These are phyloP conservation scores for Babesia caballi DNA, from an alignment of 169 alveolate genomes.

Conservation along the genomic window DNA sequence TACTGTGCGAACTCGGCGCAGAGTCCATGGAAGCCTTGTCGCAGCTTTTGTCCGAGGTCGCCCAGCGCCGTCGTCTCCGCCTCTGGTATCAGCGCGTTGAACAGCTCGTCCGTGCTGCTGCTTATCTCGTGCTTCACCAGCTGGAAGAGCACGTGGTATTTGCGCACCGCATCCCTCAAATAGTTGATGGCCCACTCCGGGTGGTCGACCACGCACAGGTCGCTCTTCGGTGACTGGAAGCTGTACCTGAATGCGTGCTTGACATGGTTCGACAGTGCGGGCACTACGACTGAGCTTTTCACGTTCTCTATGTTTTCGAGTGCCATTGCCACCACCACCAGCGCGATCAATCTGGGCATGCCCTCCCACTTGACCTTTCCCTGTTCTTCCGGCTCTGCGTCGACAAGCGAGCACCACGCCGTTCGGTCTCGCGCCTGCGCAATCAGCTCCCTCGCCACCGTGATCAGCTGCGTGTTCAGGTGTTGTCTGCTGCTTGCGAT, in stretches of 20 bases:
- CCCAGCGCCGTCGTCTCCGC: background rate
- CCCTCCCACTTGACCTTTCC: slow-evolving; percentile 19
- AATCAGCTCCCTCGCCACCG: slow-evolving; percentile 10
- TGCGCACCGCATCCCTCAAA: slow-evolving; percentile 20
- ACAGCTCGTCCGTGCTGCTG: slow-evolving; percentile 9
- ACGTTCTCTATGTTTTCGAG: slow-evolving; percentile 12
- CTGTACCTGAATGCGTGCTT: slow-evolving; percentile 36
- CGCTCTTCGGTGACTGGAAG: slow-evolving; percentile 57
- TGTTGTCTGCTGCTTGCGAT: background rate
- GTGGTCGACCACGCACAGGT: slow-evolving; percentile 33
- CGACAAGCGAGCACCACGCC: slow-evolving; percentile 47
- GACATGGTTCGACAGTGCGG: slow-evolving; percentile 42
- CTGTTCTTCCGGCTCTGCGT: slow-evolving; percentile 8
- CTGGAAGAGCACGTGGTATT: slow-evolving; percentile 24
- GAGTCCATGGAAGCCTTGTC: slow-evolving; percentile 5
- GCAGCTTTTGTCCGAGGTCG: background rate
- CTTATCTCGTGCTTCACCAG: slow-evolving; percentile 28
- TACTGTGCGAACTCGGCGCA: slow-evolving; percentile 8
- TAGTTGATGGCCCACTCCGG: slow-evolving; percentile 64
- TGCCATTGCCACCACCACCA: slow-evolving; percentile 1
- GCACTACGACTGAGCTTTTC: slow-evolving; percentile 13
- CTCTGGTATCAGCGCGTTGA: slow-evolving; percentile 24
- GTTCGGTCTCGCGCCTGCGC: slow-evolving; percentile 29
- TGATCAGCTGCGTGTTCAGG: background rate
- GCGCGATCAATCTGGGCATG: slow-evolving; percentile 37